phyloP scores from a whole-genome alignment of 768 basidiomycete species.

The Leccinum broughii region DNA sequence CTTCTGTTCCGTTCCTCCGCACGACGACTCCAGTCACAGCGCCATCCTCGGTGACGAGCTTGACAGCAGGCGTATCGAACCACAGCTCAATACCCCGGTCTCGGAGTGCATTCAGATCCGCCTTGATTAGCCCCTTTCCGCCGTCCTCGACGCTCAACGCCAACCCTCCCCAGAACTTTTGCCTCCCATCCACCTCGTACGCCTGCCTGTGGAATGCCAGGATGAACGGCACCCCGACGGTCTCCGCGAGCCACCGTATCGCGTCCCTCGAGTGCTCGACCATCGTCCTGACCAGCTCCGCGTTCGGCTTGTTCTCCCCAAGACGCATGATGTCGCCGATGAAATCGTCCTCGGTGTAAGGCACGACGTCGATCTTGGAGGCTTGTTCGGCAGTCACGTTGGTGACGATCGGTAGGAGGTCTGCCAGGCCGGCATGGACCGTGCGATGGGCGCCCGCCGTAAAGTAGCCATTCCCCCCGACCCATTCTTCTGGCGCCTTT shows the following conservation, averaged over 20 bases:
- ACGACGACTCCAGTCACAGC: conserved; percentile 49
- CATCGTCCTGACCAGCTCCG: conserved; percentile 48
- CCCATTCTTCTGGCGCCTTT: conserved; percentile 64
- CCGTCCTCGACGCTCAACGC: conserved; percentile 62
- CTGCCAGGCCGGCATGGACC: conserved; percentile 58
- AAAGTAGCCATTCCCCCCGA: conserved; percentile 72
- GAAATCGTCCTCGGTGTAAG: conserved; percentile 58
- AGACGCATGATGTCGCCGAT: conserved; percentile 61
- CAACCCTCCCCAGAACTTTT: conserved; percentile 73
- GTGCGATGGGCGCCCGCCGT: conserved; percentile 70
- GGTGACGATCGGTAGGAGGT: conserved; percentile 55
- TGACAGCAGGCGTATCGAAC: conserved; percentile 53
- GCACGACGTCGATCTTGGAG: conserved; percentile 53
- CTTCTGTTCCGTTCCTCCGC: conserved; percentile 35
- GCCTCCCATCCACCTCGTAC: conserved; percentile 59
- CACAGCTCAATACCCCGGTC: conserved; percentile 53
- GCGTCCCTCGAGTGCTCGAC: conserved; percentile 46
- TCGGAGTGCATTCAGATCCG: conserved; percentile 51
- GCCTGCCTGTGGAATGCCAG: conserved; percentile 68
- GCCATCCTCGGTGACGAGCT: conserved; percentile 36
- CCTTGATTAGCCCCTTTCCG: conserved; percentile 64
- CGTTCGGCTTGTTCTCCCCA: conserved; percentile 50
- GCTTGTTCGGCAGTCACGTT: conserved; percentile 46
- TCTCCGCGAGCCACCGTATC: conserved; percentile 55
- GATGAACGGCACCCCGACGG: conserved; percentile 52